Evolutionary conservation across 2,329 filamentous ascomycete genomes (phyloP).

Genomic region (Allantophomopsis lycopodina): DNA sequence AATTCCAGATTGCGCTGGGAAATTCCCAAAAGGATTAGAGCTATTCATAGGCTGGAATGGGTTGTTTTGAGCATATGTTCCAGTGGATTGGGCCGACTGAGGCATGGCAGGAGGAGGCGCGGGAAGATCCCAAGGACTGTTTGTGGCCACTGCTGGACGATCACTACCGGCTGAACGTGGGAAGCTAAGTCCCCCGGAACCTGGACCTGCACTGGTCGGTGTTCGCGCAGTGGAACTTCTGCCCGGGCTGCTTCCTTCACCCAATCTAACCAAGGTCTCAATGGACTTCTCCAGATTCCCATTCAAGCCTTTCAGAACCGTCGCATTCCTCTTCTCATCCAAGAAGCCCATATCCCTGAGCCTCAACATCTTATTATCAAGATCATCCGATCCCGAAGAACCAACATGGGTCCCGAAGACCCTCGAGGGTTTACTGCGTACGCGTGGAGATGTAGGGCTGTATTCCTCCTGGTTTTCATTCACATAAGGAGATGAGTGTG

Average conservation of each 20-base stretch:
- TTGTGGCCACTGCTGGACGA: slow-evolving; percentile 22
- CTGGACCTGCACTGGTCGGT: too few relatives aligned
- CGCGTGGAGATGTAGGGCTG: slow-evolving; percentile 10
- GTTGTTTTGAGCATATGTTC: slow-evolving; percentile 28
- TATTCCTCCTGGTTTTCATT: slow-evolving; percentile 6
- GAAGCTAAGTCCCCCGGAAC: too few relatives aligned
- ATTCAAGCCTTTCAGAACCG: slow-evolving; percentile 68
- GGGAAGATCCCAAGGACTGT: slow-evolving; percentile 54
- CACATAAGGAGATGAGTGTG: slow-evolving; percentile 1
- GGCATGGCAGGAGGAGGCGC: slow-evolving; percentile 22
- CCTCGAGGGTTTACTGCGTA: slow-evolving; percentile 42
- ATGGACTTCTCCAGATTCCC: slow-evolving; percentile 79
- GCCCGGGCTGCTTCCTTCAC: slow-evolving; percentile 46
- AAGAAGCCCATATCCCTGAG: slow-evolving; percentile 86
- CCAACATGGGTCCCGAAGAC: slow-evolving; percentile 58
- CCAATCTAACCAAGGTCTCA: slow-evolving; percentile 71
- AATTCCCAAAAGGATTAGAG: slow-evolving; percentile 57
- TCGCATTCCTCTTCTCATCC: slow-evolving; percentile 68
- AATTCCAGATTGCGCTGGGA: slow-evolving; percentile 24
- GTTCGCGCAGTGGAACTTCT: too few relatives aligned
- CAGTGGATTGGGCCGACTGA: slow-evolving; percentile 52
- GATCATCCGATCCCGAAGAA: slow-evolving; percentile 32
- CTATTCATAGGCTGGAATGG: slow-evolving; percentile 13
- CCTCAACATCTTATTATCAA: slow-evolving; percentile 63
- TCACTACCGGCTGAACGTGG: too few relatives aligned